A percentile compares a stretch with the other conserved stretches of the same genome.
phyloP scores from a whole-genome alignment of 805 yeast genomes.

The Nakazawaea peltata region DNA sequence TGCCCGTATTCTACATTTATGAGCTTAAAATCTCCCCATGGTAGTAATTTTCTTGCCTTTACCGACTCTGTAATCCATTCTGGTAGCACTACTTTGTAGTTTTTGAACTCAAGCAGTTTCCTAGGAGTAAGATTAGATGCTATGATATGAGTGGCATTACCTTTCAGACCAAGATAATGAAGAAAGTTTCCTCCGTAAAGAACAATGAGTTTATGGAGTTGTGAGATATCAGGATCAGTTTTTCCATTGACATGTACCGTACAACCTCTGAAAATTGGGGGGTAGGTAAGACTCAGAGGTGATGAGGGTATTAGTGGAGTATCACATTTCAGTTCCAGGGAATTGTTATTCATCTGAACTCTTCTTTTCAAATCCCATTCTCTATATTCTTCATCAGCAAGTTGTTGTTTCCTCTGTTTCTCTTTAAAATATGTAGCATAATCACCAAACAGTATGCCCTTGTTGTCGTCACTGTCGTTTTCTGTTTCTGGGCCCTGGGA shows the following conservation, averaged over 20 bases:
- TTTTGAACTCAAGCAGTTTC: slow-evolving; percentile 55
- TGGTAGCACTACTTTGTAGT: slow-evolving; percentile 73
- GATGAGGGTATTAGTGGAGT: no score
- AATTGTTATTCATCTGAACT: slow-evolving; percentile 10
- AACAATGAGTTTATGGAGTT: slow-evolving; percentile 63
- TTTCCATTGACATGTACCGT: slow-evolving; percentile 81
- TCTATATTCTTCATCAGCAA: slow-evolving; percentile 40
- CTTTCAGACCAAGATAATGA: slow-evolving; percentile 61
- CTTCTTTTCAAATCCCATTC: slow-evolving; percentile 38
- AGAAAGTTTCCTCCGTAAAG: slow-evolving; percentile 74
- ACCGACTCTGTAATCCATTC: slow-evolving; percentile 73
- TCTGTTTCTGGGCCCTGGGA: not conserved
- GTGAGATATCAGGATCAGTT: slow-evolving; percentile 72
- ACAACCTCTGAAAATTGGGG: slow-evolving; percentile 53
- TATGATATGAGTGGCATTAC: slow-evolving; percentile 75
- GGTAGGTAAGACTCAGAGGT: slow-evolving; percentile 10
- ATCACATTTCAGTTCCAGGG: slow-evolving; percentile 9
- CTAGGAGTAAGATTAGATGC: slow-evolving; percentile 75
- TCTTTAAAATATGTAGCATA: slow-evolving; percentile 55
- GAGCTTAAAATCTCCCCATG: slow-evolving; percentile 67
- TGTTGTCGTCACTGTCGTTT: slow-evolving; percentile 20
- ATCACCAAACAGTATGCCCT: slow-evolving; percentile 53
- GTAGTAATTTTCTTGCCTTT: slow-evolving; percentile 33
- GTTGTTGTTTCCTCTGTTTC: slow-evolving; percentile 57
- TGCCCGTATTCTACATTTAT: slow-evolving; percentile 50